phyloP scores from a whole-genome alignment of 2,329 filamentous ascomycete species.

The Furcasterigmium furcatum region DNA sequence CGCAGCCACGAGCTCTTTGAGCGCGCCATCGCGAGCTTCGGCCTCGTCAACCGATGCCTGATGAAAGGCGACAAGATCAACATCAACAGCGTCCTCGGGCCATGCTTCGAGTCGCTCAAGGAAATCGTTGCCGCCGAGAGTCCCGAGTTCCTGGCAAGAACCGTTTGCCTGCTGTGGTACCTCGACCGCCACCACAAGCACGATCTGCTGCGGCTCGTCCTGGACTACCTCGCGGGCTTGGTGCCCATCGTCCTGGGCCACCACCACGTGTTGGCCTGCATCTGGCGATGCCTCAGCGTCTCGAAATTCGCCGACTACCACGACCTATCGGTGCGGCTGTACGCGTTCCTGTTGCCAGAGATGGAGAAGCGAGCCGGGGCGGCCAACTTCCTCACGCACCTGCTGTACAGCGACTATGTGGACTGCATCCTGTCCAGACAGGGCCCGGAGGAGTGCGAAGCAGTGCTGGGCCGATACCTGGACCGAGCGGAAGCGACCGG shows the following conservation, averaged over 20 bases:
- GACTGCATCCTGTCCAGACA: constrained; percentile 25
- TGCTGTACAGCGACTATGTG: constrained; percentile 29
- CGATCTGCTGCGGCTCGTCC: constrained; percentile 25
- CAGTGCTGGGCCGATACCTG: constrained; percentile 22
- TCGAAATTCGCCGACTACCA: constrained; percentile 27
- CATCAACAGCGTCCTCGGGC: constrained; percentile 24
- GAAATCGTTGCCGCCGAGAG: constrained; percentile 27
- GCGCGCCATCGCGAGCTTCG: constrained; percentile 27
- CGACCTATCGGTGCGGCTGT: constrained; percentile 25
- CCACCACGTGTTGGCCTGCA: constrained; percentile 22
- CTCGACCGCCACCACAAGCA: constrained; percentile 27
- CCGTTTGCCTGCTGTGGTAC: constrained; percentile 30
- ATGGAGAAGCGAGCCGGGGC: constrained; percentile 25
- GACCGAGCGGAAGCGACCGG: constrained; percentile 23
- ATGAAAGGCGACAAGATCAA: constrained; percentile 25
- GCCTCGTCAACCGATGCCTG: constrained; percentile 27
- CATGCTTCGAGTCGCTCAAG: constrained; percentile 29
- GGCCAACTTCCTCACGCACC: constrained; percentile 26
- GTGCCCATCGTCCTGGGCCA: constrained; percentile 24
- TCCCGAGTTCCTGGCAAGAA: constrained; percentile 26
- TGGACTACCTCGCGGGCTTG: constrained; percentile 24
- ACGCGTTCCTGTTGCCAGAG: constrained; percentile 22
- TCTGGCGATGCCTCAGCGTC: constrained; percentile 25
- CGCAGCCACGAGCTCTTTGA: constrained; percentile 31
- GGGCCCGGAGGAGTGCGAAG: constrained; percentile 20